Evolutionary conservation across 2,329 filamentous ascomycete species (phyloP), one percentile per base, ranked within the genome.

Genomic region (Epichloe amarillans): DNA sequence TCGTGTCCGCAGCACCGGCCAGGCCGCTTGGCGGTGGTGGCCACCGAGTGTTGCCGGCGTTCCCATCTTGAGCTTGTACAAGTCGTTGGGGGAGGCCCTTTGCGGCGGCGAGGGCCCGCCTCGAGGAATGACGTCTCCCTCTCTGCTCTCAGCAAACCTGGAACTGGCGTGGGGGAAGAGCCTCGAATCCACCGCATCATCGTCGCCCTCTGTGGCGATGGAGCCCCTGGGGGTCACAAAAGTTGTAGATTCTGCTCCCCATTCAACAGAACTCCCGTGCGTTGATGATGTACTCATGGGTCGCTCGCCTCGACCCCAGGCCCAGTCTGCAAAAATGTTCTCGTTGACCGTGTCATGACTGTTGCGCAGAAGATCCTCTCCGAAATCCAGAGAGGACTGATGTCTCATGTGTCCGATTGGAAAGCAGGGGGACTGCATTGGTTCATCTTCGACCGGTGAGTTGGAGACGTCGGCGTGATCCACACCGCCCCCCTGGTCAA

Each of bases 321-420:
- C 30, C 50, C 39, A 51, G 14, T 51, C 50, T 5, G 39, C 46
- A 43, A 51, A 51, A 5, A 48, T 44, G 14, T 43, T 43, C n/a
- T 51, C 50, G 21, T 51, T n/a, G 19, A 48, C 40, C 1, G 46
- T 35, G 17, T 38, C 23, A 4, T 48, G 45, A 30, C 45, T 51
- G 39, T 44, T 51, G 21, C 45, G 36, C 14, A 48, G 26, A 12
- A 51, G 30, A 10, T 51, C 39, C 35, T 48, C 33, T 46, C 23
- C 45, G n/a, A 51, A 51, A 10, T 47, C 49, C 30, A 47, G 14
- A 6, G 49, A 47, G 2, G 49, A 47, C 26, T 47, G 44, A n/a
- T 51, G 37, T 8, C 26, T 23, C 7, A 47, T 17, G 23, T 47
- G 49, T 14, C 37, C 43, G 1, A 33, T 12, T 17, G 30, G 38